Evolutionary conservation across 352 stramenopile genomes (phyloP).

Genomic region (Phytophthora macrochlamydospora): DNA sequence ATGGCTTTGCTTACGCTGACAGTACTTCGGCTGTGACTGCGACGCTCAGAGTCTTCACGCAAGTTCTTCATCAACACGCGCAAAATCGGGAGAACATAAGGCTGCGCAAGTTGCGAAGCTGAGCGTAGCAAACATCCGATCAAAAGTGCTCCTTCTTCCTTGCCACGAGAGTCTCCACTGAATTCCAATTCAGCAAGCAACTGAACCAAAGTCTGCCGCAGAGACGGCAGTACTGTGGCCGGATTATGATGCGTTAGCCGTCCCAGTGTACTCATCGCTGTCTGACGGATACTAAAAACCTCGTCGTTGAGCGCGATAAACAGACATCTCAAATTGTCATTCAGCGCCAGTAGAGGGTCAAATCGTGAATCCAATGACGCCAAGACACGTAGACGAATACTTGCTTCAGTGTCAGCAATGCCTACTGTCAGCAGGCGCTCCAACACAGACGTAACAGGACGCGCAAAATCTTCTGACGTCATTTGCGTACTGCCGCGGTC

Average conservation of each 20-base stretch:
- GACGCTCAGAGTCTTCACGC: constrained; percentile 74
- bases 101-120: constrained; percentile 78
- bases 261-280: constrained; percentile 87
- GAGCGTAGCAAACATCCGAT: constrained; percentile 83
- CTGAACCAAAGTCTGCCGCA: constrained; percentile 86
- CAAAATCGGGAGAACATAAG: constrained; percentile 86
- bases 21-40: constrained; percentile 75
- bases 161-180: constrained; percentile 77
- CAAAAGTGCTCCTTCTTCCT: constrained; percentile 83
- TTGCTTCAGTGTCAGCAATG: constrained; percentile 87
- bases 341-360: constrained; percentile 77
- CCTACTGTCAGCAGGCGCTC: constrained; percentile 84
- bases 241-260: constrained; percentile 88
- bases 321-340: constrained; percentile 84
- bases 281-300: constrained; percentile 88
- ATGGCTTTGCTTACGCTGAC: constrained; percentile 87
- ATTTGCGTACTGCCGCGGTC: constrained; percentile 47
- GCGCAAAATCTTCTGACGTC: constrained; percentile 75
- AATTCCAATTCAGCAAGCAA: constrained; percentile 88
- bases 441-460: constrained; percentile 75
- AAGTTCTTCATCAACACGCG: constrained; percentile 89
- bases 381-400: constrained; percentile 82
- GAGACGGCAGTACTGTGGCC: constrained; percentile 76
- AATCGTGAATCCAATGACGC: constrained; percentile 84
- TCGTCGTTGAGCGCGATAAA: constrained; percentile 91